Evolutionary conservation across 2,329 filamentous ascomycete species (phyloP).

Genomic region (Ophiostoma montium): DNA sequence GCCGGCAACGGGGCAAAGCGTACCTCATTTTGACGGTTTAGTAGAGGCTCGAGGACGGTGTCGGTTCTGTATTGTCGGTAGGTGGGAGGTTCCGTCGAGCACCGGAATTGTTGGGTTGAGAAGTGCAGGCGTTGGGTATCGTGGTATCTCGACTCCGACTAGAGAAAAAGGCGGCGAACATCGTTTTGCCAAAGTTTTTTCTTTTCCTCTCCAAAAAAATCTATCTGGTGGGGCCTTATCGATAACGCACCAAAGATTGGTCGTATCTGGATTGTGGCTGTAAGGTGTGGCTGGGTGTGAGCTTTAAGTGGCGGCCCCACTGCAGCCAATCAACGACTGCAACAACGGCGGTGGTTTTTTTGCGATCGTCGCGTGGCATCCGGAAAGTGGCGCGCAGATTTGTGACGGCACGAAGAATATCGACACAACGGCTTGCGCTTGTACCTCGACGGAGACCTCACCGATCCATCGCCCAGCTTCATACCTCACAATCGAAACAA

Average conservation of each 20-base stretch:
- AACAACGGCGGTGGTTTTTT: background rate
- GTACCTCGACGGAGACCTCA: background rate
- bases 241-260: constrained; percentile 6
- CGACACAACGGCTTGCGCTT: background rate
- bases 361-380: background rate
- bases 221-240: constrained; percentile 13
- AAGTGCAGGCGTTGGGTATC: background rate
- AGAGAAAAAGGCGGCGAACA: constrained; percentile 11
- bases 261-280: constrained; percentile 1
- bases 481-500: constrained; percentile 17
- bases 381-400: constrained; percentile 1
- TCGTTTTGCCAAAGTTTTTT: constrained; percentile 10
- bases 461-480: background rate
- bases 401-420: background rate
- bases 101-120: constrained; percentile 2
- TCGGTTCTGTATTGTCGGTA: background rate
- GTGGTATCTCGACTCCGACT: constrained; percentile 2
- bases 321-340: background rate
- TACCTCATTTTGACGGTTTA: constrained; percentile 2
- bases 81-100: constrained; percentile 1
- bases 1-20: background rate
- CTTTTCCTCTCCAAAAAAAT: constrained; percentile 8
- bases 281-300: constrained; percentile 1
- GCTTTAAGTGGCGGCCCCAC: background rate
- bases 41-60: background rate